These are phyloP conservation scores for Monosporozyma aerobia DNA, from an alignment of 805 yeast genomes.

Conservation along the genomic window DNA sequence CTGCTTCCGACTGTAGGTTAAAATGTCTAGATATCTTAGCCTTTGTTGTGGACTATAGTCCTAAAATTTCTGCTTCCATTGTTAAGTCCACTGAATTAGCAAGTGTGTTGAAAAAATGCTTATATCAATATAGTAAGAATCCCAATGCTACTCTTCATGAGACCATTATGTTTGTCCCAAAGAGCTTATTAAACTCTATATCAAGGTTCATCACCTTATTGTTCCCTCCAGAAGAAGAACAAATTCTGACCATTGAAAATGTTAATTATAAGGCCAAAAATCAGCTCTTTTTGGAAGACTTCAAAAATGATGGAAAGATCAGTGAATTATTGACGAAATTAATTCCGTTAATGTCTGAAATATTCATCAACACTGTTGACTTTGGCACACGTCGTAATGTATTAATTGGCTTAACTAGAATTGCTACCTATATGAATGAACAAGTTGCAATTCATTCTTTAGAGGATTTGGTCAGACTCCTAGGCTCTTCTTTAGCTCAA, in stretches of 20 bases:
- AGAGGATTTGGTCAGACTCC: constrained; percentile 36
- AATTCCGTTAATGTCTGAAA: constrained; percentile 46
- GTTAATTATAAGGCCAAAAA: constrained; percentile 5
- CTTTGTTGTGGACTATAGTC: constrained; percentile 36
- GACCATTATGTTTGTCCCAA: constrained; percentile 64
- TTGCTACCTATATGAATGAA: constrained; percentile 35
- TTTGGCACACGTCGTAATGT: constrained; percentile 50
- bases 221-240: constrained; percentile 40
- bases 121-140: constrained; percentile 41
- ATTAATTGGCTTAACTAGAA: constrained; percentile 44
- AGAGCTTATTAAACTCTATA: constrained; percentile 47
- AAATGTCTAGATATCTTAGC: constrained; percentile 35
- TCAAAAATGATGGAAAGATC: constrained; percentile 17
- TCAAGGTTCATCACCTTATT: constrained; percentile 48
- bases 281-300: constrained; percentile 15
- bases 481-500: constrained; percentile 57
- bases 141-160: constrained; percentile 44
- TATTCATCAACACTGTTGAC: constrained; percentile 68
- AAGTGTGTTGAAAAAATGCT: constrained; percentile 37
- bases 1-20: constrained; percentile 24
- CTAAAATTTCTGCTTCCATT: constrained; percentile 35
- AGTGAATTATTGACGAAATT: constrained; percentile 36
- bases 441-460: constrained; percentile 28
- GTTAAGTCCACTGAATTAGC: constrained; percentile 43
- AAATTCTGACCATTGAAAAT: constrained; percentile 15